These are phyloP conservation scores for Yamadazyma conglobata DNA, from an alignment of 1,139 yeast species.

Conservation along the genomic window DNA sequence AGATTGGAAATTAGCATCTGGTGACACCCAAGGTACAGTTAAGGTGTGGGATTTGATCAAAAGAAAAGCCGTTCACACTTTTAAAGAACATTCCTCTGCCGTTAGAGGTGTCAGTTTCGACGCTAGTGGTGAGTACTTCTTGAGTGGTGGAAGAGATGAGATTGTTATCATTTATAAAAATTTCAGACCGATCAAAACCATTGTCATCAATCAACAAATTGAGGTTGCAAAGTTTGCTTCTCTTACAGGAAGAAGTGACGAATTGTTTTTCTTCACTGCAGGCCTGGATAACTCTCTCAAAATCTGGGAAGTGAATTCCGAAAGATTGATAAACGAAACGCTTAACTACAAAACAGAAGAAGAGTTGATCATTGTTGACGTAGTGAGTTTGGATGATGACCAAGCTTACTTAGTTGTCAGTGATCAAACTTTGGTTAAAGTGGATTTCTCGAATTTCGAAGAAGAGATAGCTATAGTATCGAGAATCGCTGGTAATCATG, in stretches of 20 bases:
- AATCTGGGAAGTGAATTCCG: conserved; percentile 51
- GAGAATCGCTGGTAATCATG: conserved; percentile 88
- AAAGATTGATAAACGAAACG: conserved; percentile 43
- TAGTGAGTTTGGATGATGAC: conserved; percentile 30
- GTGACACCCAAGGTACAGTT: conserved; percentile 83
- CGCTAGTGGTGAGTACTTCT: conserved; percentile 48
- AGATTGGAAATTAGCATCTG: conserved; percentile 79
- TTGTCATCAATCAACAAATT: conserved; percentile 74
- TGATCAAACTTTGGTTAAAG: conserved; percentile 75
- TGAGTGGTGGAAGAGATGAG: conserved; percentile 90
- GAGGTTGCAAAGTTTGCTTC: conserved; percentile 72
- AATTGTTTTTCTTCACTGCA: conserved; percentile 60
- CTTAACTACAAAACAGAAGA: conserved; percentile 51
- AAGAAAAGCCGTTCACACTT: conserved; percentile 60
- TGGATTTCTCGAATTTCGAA: conserved; percentile 31
- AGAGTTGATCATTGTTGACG: conserved; percentile 66
- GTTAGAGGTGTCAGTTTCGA: conserved; percentile 81
- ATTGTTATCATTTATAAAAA: conserved; percentile 62
- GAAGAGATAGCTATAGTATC: conserved; percentile 40
- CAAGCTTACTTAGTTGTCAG: conserved; percentile 52
- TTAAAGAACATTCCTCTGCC: conserved; percentile 77
- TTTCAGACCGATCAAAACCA: conserved; percentile 58
- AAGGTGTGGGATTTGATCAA: conserved; percentile 90
- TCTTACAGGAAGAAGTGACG: conserved; percentile 18
- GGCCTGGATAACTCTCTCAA: conserved; percentile 71